Evolutionary conservation across 2,329 filamentous ascomycete genomes (phyloP).

Genomic region (Albifimbria verrucaria): DNA sequence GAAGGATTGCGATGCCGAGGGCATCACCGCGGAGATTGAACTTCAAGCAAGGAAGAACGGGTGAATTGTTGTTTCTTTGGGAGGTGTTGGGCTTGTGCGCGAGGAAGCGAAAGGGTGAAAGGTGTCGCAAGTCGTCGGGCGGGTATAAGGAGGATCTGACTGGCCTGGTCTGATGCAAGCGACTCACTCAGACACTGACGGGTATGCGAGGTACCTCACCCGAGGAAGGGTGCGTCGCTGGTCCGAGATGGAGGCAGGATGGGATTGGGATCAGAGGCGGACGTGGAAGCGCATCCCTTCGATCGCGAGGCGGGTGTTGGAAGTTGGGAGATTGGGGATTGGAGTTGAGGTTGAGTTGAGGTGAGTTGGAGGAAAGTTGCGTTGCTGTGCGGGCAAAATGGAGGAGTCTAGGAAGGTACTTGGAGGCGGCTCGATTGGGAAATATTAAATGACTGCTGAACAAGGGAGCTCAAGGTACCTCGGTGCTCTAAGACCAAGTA

Average conservation of each 20-base stretch:
- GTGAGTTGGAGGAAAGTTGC: not conserved
- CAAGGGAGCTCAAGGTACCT: not conserved
- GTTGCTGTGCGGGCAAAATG: not conserved
- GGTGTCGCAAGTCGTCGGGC: not conserved
- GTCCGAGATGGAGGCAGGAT: not conserved
- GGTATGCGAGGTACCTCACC: not conserved
- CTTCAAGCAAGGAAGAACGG: not conserved
- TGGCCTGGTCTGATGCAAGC: not conserved
- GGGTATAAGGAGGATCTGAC: not conserved
- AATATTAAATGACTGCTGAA: too few relatives aligned
- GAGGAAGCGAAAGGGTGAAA: not conserved
- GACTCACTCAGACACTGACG: not conserved
- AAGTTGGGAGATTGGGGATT: too few relatives aligned
- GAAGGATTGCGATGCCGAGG: conserved; percentile 50
- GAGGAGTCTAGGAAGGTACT: too few relatives aligned
- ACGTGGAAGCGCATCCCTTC: too few relatives aligned
- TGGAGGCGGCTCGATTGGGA: too few relatives aligned
- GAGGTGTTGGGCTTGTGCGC: not conserved
- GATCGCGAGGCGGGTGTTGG: too few relatives aligned
- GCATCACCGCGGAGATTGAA: not conserved
- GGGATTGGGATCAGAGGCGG: not conserved
- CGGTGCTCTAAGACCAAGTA: too few relatives aligned
- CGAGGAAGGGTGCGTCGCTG: not conserved
- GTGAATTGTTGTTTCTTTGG: too few relatives aligned
- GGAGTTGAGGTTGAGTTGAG: not conserved